Evolutionary conservation across 2,329 filamentous ascomycete genomes (phyloP).

Genomic region (Ascochyta rabiei): DNA sequence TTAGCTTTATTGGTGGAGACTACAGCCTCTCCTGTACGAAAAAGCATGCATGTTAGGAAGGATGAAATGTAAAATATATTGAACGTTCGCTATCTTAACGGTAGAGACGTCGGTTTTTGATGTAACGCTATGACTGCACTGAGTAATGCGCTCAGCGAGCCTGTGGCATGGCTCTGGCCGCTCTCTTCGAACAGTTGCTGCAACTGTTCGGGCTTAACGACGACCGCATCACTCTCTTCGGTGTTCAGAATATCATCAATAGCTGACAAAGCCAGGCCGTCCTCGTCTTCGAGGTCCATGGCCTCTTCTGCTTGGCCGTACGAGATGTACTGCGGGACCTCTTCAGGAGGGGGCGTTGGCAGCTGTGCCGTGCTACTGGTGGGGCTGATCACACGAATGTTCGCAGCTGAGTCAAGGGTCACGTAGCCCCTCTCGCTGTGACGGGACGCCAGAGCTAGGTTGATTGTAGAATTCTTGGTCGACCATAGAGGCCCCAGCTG

Average conservation of each 20-base stretch:
- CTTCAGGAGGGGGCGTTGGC: constrained; percentile 40
- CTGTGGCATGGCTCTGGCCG: constrained; percentile 70
- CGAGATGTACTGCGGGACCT: constrained; percentile 35
- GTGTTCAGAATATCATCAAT: constrained; percentile 19
- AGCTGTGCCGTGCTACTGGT: constrained; percentile 35
- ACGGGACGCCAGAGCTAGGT: constrained; percentile 71
- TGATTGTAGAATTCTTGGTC: constrained; percentile 59
- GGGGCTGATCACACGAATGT: constrained; percentile 61
- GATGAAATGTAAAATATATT: background rate
- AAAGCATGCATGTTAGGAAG: too few relatives aligned
- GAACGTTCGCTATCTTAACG: constrained; percentile 10
- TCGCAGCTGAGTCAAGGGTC: constrained; percentile 75
- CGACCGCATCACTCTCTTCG: constrained; percentile 59
- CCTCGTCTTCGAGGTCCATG: constrained; percentile 11
- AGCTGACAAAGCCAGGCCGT: background rate
- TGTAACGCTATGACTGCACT: constrained; percentile 72
- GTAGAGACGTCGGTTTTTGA: constrained; percentile 15
- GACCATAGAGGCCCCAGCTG: constrained; percentile 65
- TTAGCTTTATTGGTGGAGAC: too few relatives aligned
- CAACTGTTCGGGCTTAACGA: constrained; percentile 71
- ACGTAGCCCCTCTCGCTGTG: constrained; percentile 73
- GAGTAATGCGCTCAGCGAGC: constrained; percentile 77
- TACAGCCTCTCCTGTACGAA: background rate
- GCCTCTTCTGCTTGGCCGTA: constrained; percentile 17
- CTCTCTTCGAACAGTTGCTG: constrained; percentile 69